Percentiles rank a stretch among this genome's conserved stretches.
Evolutionary conservation across 176 grass and related monocot genomes (phyloP).

Genomic region (Olyra latifolia): DNA sequence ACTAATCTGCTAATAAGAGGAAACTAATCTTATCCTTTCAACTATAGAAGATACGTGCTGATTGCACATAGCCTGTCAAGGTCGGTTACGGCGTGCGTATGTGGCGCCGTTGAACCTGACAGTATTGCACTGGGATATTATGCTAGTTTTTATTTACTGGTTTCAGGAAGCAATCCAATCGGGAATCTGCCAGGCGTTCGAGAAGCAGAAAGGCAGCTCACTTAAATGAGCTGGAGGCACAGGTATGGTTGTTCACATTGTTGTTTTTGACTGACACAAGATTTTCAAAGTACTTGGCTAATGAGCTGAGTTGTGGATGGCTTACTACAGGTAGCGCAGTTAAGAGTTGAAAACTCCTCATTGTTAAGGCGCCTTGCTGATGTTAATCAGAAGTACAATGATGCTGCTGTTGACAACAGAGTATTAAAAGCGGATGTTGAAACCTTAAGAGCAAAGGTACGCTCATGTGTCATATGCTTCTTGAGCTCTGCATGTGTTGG

Average conservation of each 20-base stretch:
- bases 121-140: no score
- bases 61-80: no score
- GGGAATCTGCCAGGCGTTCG: constrained; percentile 88
- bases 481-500: background rate
- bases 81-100: no score
- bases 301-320: background rate
- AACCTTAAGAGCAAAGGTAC: constrained; percentile 72
- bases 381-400: constrained; percentile 82
- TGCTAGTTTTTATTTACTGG: background rate
- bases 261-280: background rate
- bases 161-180: constrained; percentile 89
- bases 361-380: constrained; percentile 72
- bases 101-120: no score
- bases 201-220: constrained; percentile 95
- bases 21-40: no score
- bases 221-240: constrained; percentile 75
- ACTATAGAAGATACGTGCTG: no score
- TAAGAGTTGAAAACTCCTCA: constrained; percentile 79
- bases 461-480: background rate
- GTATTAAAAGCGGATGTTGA: constrained; percentile 84
- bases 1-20: no score
- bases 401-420: constrained; percentile 76
- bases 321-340: constrained; percentile 59
- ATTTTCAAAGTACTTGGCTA: background rate
- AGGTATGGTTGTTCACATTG: constrained; percentile 42